Conservation (phyloP, 257 asterid genomes). For the Mitragyna speciosa region DNA sequence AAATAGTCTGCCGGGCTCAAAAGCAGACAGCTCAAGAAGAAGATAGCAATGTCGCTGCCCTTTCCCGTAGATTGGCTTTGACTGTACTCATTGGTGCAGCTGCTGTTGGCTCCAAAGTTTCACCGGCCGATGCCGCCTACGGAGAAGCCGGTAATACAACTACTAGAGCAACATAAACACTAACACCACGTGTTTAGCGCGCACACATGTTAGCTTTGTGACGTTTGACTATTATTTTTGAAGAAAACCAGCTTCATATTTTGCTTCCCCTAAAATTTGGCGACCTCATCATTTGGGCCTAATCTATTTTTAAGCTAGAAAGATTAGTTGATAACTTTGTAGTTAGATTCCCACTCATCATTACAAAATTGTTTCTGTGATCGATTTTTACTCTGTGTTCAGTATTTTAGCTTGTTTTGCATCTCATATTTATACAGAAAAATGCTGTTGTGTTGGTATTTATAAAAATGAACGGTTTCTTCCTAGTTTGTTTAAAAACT, state of each 20-base stretch:
- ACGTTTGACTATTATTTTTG: too few relatives aligned
- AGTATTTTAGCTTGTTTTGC: background rate
- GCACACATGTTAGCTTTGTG: background rate
- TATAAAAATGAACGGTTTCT: too few relatives aligned
- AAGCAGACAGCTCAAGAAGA: conserved; percentile 35
- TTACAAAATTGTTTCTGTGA: background rate
- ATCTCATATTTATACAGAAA: background rate
- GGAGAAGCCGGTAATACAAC: conserved; percentile 70
- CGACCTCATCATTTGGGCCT: background rate
- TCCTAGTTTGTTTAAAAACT: too few relatives aligned
- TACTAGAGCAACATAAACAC: background rate
- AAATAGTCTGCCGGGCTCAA: conserved; percentile 61
- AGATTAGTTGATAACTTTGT: background rate
- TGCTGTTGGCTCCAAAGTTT: conserved; percentile 62
- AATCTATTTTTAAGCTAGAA: background rate
- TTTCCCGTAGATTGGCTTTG: conserved; percentile 71
- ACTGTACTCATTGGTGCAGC: conserved; percentile 68
- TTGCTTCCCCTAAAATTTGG: background rate
- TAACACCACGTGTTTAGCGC: background rate
- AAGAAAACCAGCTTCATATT: background rate
- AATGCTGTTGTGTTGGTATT: too few relatives aligned
- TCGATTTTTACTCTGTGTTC: background rate
- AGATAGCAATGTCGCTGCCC: conserved; percentile 26
- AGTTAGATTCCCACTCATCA: background rate
- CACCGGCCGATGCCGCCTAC: conserved; percentile 86